Base-by-base conservation (phyloP, 2,329 filamentous ascomycete species). In the Xylaria sp. region DNA sequence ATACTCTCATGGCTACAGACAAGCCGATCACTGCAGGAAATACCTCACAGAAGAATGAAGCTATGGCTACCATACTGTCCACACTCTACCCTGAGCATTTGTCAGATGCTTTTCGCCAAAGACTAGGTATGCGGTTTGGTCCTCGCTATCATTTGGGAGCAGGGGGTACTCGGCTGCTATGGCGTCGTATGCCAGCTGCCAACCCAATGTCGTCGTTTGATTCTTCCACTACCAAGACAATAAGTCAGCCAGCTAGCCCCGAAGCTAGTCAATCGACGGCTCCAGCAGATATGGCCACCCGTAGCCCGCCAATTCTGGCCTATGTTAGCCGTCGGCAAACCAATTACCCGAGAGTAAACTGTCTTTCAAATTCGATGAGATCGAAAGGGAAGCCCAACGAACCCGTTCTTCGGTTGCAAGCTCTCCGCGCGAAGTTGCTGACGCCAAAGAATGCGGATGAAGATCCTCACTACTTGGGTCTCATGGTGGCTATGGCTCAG, bases 401-500 rank as follows among this genome's bases (percentile, higher is more conserved):
- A 4, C 83, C 86, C 0, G 85, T 89, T 6, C 74, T 79, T 53
- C 80, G 81, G 5, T 77, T 89, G 10, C 84, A 87, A 64, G 74
- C 78, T 40, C 74, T 86, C 15, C 82, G 86, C 1, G 81, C 82
- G 5, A 86, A 83, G 73, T 77, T 79, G 56, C 78, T 88, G 4
- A 66, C 84, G 3, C 87, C 87, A 0, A 74, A 77, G 2, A 81
- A 88, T 58, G 68, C 76, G 1, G 82, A 88, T 58, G 83, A 86
- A 57, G 87, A 89, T 72, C 79, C 84, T 0, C 84, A 86, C 65
- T 80, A 88, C 42, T 79, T 86, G 5, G 86, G 82, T 23, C 81
- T 84, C 51, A 84, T 89, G 65, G 72, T 89, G 13, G 84, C 85
- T 56, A 86, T 89, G 84, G 87, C 87, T 7, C 87, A 89, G 72